These are phyloP conservation scores for Pestalotiopsis sp. DNA, from an alignment of 2,329 filamentous ascomycete species.

Conservation along the genomic window DNA sequence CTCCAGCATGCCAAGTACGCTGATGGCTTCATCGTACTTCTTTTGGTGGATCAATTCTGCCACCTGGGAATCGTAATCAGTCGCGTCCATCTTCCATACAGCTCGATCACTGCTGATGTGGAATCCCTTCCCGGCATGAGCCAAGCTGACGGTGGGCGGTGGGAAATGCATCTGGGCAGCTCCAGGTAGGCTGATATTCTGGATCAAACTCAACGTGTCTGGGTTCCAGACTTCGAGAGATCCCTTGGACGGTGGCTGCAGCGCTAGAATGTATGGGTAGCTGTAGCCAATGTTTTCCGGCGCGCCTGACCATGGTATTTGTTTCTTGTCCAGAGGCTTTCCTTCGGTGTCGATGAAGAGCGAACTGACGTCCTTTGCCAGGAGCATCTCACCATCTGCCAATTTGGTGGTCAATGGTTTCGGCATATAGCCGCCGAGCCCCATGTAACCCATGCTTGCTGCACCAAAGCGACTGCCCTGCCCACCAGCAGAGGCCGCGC, in stretches of 20 bases:
- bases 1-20: conserved; percentile 85
- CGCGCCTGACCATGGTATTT: conserved; percentile 88
- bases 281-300: conserved; percentile 94
- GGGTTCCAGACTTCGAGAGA: conserved; percentile 90
- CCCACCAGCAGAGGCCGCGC: conserved; percentile 62
- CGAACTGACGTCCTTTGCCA: conserved; percentile 98
- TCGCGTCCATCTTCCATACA: conserved; percentile 95
- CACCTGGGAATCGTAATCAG: conserved; percentile 89
- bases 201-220: conserved; percentile 85
- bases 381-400: conserved; percentile 78
- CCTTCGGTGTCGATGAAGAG: conserved; percentile 87
- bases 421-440: conserved; percentile 87
- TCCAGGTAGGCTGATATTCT: conserved; percentile 80
- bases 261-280: conserved; percentile 89
- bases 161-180: conserved; percentile 88
- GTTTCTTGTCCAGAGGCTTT: conserved; percentile 78
- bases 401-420: conserved; percentile 86
- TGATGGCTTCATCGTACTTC: conserved; percentile 89
- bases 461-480: conserved; percentile 80
- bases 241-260: conserved; percentile 83
- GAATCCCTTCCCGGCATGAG: conserved; percentile 95
- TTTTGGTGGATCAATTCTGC: conserved; percentile 75
- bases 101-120: conserved; percentile 87
- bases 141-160: conserved; percentile 89
- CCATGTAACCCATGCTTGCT: conserved; percentile 95